Conservation (phyloP, 441 rosid species). For the Francoa sonchifolia region DNA sequence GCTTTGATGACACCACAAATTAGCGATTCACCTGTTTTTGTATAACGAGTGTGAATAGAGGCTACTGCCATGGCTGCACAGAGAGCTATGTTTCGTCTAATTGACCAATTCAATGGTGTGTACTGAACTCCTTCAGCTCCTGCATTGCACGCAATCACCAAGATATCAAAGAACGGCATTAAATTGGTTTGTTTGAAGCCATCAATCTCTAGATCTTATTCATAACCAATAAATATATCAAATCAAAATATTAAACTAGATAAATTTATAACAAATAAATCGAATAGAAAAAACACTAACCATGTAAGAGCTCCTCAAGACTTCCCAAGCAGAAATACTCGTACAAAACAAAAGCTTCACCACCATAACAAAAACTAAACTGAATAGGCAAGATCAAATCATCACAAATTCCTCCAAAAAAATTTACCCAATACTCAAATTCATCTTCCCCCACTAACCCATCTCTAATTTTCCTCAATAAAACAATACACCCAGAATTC, state of each 20-base stretch:
- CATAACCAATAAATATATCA: too few relatives aligned
- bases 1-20: conserved; percentile 19
- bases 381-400: conserved; percentile 18
- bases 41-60: conserved; percentile 16
- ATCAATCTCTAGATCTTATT: too few relatives aligned
- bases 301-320: conserved; percentile 29
- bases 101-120: conserved; percentile 16
- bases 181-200: too few relatives aligned
- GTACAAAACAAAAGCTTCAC: conserved; percentile 22
- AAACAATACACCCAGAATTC: conserved; percentile 16
- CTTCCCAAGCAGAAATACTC: conserved; percentile 27
- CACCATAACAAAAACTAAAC: conserved; percentile 26
- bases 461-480: conserved; percentile 18
- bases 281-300: conserved; percentile 8
- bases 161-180: too few relatives aligned
- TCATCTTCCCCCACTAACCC: conserved; percentile 1
- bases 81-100: conserved; percentile 15
- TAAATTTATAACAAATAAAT: not conserved
- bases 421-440: conserved; percentile 17
- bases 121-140: conserved; percentile 20
- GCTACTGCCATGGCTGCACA: conserved; percentile 23
- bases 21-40: conserved; percentile 12
- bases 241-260: not conserved
- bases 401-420: conserved; percentile 17
- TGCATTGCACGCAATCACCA: too few relatives aligned